phyloP scores from a whole-genome alignment of 495 filamentous ascomycete genomes.

The Cryomyces antarcticus region DNA sequence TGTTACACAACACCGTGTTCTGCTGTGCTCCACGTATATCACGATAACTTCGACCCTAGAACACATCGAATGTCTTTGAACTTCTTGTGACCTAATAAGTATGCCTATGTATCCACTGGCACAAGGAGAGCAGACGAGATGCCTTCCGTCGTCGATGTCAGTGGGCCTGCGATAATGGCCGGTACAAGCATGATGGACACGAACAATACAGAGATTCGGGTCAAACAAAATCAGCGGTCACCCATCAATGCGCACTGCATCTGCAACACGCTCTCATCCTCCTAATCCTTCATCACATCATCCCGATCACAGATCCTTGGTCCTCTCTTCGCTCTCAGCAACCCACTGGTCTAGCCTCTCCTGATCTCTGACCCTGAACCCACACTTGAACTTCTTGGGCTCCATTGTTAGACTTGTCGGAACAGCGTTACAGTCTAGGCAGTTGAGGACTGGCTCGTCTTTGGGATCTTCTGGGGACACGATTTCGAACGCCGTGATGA shows the following conservation, averaged over 20 bases:
- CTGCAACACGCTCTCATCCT: background rate
- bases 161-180: no score
- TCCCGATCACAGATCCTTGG: constrained; percentile 18
- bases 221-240: background rate
- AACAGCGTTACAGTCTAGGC: constrained; percentile 40
- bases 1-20: no score
- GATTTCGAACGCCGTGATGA: constrained; percentile 45
- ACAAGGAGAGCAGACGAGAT: background rate
- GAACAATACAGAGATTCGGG: background rate
- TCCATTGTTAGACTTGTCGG: constrained; percentile 47
- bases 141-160: background rate
- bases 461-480: constrained; percentile 25
- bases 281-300: background rate
- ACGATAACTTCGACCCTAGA: background rate
- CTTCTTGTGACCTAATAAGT: background rate
- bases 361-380: constrained; percentile 27
- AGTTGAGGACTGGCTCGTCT: constrained; percentile 35
- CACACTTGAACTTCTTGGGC: constrained; percentile 42
- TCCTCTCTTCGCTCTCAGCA: constrained; percentile 29
- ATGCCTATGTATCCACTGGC: background rate
- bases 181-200: background rate
- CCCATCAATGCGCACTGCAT: background rate
- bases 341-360: constrained; percentile 28
- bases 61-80: background rate
- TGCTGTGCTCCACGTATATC: no score